Evolutionary conservation across 768 basidiomycete species (phyloP), one percentile per base, ranked within the genome.

Genomic region (Trametes villosa): DNA sequence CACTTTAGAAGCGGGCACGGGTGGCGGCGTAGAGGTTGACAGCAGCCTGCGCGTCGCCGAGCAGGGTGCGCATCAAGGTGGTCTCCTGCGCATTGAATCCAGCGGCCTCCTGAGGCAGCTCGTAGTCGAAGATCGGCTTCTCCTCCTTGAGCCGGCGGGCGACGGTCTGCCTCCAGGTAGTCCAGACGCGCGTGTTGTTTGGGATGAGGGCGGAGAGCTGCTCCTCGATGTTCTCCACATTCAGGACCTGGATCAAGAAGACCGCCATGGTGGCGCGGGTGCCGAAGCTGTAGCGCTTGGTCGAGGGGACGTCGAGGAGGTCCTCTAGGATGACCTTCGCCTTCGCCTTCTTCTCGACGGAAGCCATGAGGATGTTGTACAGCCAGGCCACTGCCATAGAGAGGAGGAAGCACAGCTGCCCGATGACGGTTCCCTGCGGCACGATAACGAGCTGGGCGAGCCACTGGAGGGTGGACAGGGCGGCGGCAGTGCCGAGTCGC

Each of bases 391-490:
- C 51, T 18, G 26, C 59, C 24, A 65, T 24, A 17, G 63, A 57
- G 22, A 38, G 15, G 29, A 65, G 36, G 55, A 65, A 65, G 13
- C 60, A 20, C 38, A 61, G 24, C 34, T 65, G 59, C 11, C 63
- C 63, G 38, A 60, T 17, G 1, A 36, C 13, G n/a, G 59, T 53
- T 20, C 63, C 59, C 18, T 60, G 59, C 4, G 63, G 63, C 26
- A 65, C 56, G 42, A 59, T n/a, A 20, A 64, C 8, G 22, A 64
- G 63, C 24, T 64, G 58, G 9, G 42, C 58, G 20, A 65, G 44
- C 30, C 46, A 58, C 52, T 65, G 63, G 13, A 50, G 15, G 33
- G 47, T 52, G 22, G 56, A 26, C 22, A 65, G 24, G 3, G 54
- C 27, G 17, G 53, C 49, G 9, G 38, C 40, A 3, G 48, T 45